phyloP scores from a whole-genome alignment of 1,284 basidiomycete species.

The Rhodotorula sp. region DNA sequence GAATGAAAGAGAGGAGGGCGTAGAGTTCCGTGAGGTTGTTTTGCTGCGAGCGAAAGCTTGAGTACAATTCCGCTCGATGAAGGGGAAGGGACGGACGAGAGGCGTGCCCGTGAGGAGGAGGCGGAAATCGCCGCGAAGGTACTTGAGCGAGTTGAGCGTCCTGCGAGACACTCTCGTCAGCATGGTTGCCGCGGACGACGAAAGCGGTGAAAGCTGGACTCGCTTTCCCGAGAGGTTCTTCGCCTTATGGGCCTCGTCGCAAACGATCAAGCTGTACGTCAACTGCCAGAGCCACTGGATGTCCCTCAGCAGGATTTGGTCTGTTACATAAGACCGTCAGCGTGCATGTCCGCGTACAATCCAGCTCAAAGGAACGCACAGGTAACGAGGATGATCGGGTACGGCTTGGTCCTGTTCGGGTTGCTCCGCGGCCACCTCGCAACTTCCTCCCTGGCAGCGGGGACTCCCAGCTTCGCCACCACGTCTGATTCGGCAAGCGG shows the following conservation, averaged over 20 bases:
- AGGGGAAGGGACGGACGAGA: not conserved
- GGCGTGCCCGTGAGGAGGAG: conserved; percentile 41
- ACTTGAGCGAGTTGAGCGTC: conserved; percentile 9
- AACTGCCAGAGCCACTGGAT: conserved; percentile 12
- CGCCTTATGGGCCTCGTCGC: conserved; percentile 50
- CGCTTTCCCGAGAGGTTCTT: conserved; percentile 48
- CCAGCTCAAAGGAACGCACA: not conserved
- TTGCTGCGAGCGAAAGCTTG: conserved; percentile 50
- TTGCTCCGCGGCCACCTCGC: not conserved
- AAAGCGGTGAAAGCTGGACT: not conserved
- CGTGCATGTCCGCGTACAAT: accelerated
- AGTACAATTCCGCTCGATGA: too few species aligned
- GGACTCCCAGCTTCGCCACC: too few species aligned
- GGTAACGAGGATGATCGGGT: conserved; percentile 42
- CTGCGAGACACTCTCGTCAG: not conserved
- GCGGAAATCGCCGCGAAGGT: conserved; percentile 14
- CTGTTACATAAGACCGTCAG: not conserved
- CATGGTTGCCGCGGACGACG: accelerated
- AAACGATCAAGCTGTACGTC: conserved; percentile 38
- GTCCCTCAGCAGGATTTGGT: conserved; percentile 18
- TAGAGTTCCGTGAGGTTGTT: conserved; percentile 93
- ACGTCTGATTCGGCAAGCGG: not conserved
- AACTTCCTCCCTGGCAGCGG: too few species aligned
- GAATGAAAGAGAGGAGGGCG: conserved; percentile 90
- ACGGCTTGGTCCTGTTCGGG: not conserved